These are phyloP conservation scores for Magnusiomyces suaveolens DNA, from an alignment of 1,139 yeast genomes.

Conservation along the genomic window DNA sequence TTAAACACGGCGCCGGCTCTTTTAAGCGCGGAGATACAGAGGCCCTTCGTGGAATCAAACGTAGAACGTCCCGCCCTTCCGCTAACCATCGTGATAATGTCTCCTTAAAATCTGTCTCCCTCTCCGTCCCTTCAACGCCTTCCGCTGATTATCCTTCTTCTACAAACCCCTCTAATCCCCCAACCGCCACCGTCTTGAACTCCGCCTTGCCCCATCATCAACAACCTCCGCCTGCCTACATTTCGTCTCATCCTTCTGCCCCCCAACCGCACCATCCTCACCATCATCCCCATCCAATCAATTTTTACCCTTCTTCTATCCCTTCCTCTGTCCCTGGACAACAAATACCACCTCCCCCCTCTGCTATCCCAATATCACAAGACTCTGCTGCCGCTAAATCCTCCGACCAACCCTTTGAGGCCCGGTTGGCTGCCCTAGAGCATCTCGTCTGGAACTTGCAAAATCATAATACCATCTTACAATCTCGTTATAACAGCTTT, in stretches of 20 bases:
- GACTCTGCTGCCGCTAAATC: slow-evolving; percentile 9
- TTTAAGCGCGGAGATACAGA: slow-evolving; percentile 70
- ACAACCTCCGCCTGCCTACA: not conserved
- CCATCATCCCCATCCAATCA: not conserved
- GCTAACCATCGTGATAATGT: slow-evolving; percentile 26
- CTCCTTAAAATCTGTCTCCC: slow-evolving; percentile 25
- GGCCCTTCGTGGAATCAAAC: slow-evolving; percentile 53
- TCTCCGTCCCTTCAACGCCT: slow-evolving; percentile 25
- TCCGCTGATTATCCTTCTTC: slow-evolving; percentile 16
- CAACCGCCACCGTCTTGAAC: not conserved
- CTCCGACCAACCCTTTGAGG: slow-evolving; percentile 13
- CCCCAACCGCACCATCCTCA: slow-evolving; percentile 6
- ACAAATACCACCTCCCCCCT: not conserved
- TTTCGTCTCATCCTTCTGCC: not conserved
- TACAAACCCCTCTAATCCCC: slow-evolving; percentile 2
- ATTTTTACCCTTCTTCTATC: not conserved
- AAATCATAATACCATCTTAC: slow-evolving; percentile 9
- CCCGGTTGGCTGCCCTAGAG: slow-evolving; percentile 20
- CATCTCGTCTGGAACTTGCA: slow-evolving; percentile 15
- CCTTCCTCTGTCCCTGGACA: not conserved
- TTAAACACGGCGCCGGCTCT: slow-evolving; percentile 70
- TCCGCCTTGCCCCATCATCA: not conserved
- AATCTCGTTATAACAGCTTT: slow-evolving; percentile 9
- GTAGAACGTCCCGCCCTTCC: slow-evolving; percentile 42
- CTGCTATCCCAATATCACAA: not conserved